Percentiles rank a stretch among this genome's conserved stretches.
Evolutionary conservation across 2,329 filamentous ascomycete species (phyloP).

Genomic region (Paecilomyces variotii): DNA sequence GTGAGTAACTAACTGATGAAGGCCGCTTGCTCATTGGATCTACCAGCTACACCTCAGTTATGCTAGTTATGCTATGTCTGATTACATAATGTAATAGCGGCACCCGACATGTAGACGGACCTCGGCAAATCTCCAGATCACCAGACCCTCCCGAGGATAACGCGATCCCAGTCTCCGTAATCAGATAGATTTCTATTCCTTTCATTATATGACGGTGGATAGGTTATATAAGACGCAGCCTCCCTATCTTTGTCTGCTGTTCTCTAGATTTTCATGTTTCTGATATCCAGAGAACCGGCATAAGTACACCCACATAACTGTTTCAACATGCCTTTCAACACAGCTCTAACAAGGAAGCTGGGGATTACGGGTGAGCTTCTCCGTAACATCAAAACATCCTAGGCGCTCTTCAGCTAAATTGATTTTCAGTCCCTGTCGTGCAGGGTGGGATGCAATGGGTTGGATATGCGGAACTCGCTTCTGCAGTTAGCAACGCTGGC

Average conservation of each 20-base stretch:
- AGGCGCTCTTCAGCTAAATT: constrained; percentile 2
- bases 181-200: neutral
- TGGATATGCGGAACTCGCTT: constrained; percentile 45
- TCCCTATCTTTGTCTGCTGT: neutral
- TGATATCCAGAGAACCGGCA: neutral
- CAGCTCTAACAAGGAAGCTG: constrained; percentile 53
- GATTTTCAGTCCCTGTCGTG: constrained; percentile 36
- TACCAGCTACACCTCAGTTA: too few species aligned
- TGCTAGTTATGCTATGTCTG: too few species aligned
- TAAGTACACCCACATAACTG: neutral
- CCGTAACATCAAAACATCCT: neutral
- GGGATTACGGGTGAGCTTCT: constrained; percentile 39
- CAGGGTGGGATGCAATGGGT: constrained; percentile 52
- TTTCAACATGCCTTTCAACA: constrained; percentile 54
- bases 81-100: too few species aligned
- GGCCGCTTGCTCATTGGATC: too few species aligned
- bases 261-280: neutral
- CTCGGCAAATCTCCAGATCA: neutral
- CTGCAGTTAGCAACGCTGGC: constrained; percentile 47
- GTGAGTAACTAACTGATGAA: neutral
- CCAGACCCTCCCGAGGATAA: neutral
- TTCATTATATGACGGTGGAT: neutral
- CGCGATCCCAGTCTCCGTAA: neutral
- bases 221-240: neutral
- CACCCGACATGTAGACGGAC: neutral